phyloP scores from a whole-genome alignment of 116 monocot genomes.

The Trichopus zeylanicus region DNA sequence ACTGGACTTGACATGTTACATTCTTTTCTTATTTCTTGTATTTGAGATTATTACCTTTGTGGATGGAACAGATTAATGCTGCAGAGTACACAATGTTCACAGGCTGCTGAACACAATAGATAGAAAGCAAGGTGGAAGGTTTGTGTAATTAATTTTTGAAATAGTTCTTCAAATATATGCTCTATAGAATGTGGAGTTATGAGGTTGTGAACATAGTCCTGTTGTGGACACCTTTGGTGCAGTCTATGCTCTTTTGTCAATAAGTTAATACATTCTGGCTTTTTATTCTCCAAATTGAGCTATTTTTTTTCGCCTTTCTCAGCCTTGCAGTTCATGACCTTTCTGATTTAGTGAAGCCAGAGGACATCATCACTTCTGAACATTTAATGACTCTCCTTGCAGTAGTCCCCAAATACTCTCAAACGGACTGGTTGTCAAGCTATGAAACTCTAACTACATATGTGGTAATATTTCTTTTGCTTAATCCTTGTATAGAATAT shows the following conservation, averaged over 20 bases:
- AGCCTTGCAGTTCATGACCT: constrained; percentile 94
- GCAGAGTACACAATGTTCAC: constrained; percentile 82
- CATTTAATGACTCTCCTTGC: constrained; percentile 90
- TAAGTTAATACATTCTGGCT: not conserved
- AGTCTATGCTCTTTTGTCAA: not conserved
- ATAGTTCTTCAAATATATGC: not conserved
- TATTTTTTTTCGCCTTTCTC: constrained; percentile 12
- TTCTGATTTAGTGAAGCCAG: constrained; percentile 81
- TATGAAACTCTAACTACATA: constrained; percentile 82
- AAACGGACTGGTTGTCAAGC: constrained; percentile 89
- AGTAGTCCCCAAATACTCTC: constrained; percentile 85
- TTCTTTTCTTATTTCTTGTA: no score
- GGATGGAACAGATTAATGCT: constrained; percentile 29
- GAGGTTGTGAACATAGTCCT: no score
- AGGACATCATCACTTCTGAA: constrained; percentile 86
- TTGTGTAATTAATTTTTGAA: not conserved
- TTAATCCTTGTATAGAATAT: not conserved
- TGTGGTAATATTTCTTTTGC: constrained; percentile 44
- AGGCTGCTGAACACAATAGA: constrained; percentile 96
- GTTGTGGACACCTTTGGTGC: not conserved
- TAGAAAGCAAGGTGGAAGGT: constrained; percentile 96
- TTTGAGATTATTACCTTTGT: no score
- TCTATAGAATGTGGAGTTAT: no score
- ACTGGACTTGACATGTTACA: no score
- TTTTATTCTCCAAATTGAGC: not conserved